Percentiles rank a stretch among this genome's conserved stretches.
phyloP scores from a whole-genome alignment of 2,329 filamentous ascomycete genomes.

The Trichoderma guizhouense region DNA sequence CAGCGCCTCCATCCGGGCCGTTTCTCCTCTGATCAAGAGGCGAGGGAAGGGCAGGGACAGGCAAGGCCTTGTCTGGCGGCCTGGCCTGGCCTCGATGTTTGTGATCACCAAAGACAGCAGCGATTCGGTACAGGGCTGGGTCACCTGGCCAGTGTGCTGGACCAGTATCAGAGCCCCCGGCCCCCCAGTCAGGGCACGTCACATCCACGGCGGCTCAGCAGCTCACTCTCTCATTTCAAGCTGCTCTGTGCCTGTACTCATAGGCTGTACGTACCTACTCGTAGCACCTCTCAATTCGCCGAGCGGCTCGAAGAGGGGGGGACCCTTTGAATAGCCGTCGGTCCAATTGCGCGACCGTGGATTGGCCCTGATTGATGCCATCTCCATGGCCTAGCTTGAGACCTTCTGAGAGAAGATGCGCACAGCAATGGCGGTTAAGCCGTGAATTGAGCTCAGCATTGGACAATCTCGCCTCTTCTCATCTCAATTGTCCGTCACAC shows the following conservation, averaged over 20 bases:
- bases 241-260: background rate
- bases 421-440: conserved; percentile 2
- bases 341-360: conserved; percentile 7
- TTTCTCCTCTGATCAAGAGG: background rate
- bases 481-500: conserved; percentile 8
- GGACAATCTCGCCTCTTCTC: background rate
- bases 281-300: conserved; percentile 9
- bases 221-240: background rate
- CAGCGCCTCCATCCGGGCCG: conserved; percentile 6
- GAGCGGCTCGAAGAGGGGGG: conserved; percentile 5
- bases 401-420: background rate
- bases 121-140: conserved; percentile 17
- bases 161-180: conserved; percentile 17
- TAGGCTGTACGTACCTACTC: background rate
- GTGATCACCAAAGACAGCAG: conserved; percentile 2
- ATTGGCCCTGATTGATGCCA: conserved; percentile 4
- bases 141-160: conserved; percentile 20
- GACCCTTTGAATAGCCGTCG: conserved; percentile 18
- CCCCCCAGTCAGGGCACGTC: conserved; percentile 17
- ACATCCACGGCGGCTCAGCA: conserved; percentile 19
- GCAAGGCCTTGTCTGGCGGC: conserved; percentile 1
- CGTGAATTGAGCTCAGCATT: conserved; percentile 2
- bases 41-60: background rate
- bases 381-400: background rate
- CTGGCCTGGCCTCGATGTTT: background rate